Conservation (phyloP, 2,329 filamentous ascomycete species). For the Chaetomium sp. region DNA sequence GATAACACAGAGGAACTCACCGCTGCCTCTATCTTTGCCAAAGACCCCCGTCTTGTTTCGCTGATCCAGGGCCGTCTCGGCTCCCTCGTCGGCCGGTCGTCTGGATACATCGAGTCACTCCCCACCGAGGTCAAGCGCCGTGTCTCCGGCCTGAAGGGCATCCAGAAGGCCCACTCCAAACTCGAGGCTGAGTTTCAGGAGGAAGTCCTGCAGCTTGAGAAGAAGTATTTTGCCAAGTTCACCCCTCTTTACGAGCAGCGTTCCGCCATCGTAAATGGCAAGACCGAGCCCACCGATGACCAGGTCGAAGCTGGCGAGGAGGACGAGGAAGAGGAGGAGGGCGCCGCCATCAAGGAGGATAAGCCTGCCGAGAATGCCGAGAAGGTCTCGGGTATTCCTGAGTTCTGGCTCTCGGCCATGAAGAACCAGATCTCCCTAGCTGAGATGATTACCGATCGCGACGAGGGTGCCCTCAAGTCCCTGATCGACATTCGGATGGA, state of each 20-base stretch:
- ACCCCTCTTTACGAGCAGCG: conserved; percentile 96
- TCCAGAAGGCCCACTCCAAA: conserved; percentile 98
- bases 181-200: conserved; percentile 98
- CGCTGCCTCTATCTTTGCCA: conserved; percentile 89
- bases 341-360: conserved; percentile 57
- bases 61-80: conserved; percentile 98
- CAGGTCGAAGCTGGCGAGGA: conserved; percentile 87
- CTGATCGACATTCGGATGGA: conserved; percentile 97
- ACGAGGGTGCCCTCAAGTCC: conserved; percentile 89
- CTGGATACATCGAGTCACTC: conserved; percentile 96
- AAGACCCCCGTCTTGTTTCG: conserved; percentile 90
- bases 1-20: conserved; percentile 80
- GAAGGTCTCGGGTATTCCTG: conserved; percentile 75
- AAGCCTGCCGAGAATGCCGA: conserved; percentile 59
- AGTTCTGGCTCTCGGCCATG: conserved; percentile 99
- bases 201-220: conserved; percentile 96
- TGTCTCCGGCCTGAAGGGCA: conserved; percentile 92
- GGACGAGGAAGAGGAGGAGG: conserved; percentile 61
- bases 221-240: conserved; percentile 99
- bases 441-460: conserved; percentile 97
- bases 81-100: conserved; percentile 89
- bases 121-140: conserved; percentile 86
- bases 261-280: conserved; percentile 87
- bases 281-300: conserved; percentile 78
- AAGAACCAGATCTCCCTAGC: conserved; percentile 98